Base-by-base conservation (phyloP, 805 yeast genomes). In the Suhomyces xylopsoci region DNA sequence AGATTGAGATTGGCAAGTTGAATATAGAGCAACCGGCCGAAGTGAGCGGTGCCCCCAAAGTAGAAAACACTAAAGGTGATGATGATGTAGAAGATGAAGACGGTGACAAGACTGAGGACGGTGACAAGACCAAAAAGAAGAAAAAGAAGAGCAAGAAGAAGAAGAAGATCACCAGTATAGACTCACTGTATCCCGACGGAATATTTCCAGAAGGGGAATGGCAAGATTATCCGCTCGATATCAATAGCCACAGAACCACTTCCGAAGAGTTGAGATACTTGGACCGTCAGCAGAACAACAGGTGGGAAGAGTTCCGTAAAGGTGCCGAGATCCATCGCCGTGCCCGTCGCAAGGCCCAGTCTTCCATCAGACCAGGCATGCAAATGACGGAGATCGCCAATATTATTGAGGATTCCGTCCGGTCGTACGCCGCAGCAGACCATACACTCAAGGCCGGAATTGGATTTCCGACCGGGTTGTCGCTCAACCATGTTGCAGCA, bases 401-500 rank as follows among this genome's bases (percentile, higher is more conserved):
- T 65, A 77, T 85, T 54, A 87, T 94, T 61, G 99, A 94, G 70
- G 82, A 90, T 65, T 81, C 93, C 0, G 87, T 88, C 7, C 80
- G 98, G 61, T 81, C 84, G 4, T 83, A 86, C 61, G 80, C 91
- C 14, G 87, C 80, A 43, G 87, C 86, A 48, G 87, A 84, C 61
- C 78, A 83, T 43, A 79, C 81, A 28, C 78, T 81, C 55, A 69
- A 67, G 50, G 94, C 90, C 15, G 99, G 99, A 40, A 83, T 92
- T 62, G 99, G 98, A 5, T 94, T 94, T 80, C 99, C 99, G 48
- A 91, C 97, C n/a, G 99, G 99, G 54, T 80, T 94, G 40, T 90
- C 97, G 1, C 70, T 93, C 58, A 94, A 94, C 71, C 88, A 91
- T 65, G 86, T 90, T 65, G 99, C 99, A 24, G 99, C 99, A 0